Conservation (phyloP, 371 early-diverging fungal genomes). For the Spraguea lophii region DNA sequence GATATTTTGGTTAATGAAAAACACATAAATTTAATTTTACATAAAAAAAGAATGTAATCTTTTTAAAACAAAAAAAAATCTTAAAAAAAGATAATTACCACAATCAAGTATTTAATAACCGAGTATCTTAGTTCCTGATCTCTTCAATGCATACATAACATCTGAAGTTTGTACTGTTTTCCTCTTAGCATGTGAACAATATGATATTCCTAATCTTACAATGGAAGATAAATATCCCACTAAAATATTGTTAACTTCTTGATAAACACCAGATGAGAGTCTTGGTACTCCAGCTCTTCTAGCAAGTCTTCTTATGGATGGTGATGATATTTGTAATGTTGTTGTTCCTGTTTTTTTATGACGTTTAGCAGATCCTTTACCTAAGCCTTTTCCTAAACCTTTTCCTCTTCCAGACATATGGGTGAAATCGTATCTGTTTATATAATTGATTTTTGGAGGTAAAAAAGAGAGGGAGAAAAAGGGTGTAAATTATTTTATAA, state of each 20-base stretch:
- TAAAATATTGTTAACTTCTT: constrained; percentile 83
- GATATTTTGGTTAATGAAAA: no score
- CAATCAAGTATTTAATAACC: background rate
- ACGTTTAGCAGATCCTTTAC: constrained; percentile 87
- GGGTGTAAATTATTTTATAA: no score
- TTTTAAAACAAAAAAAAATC: no score
- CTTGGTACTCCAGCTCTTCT: constrained; percentile 99
- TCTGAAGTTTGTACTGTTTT: constrained; percentile 82
- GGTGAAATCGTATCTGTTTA: background rate
- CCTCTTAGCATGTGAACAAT: constrained; percentile 96
- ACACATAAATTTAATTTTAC: no score
- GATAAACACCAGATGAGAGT: constrained; percentile 92
- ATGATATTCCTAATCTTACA: constrained; percentile 85
- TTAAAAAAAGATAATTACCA: no score
- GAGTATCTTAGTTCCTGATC: constrained; percentile 53
- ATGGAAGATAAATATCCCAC: constrained; percentile 89
- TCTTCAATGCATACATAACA: constrained; percentile 86
- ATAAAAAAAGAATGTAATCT: no score
- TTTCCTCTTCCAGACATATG: constrained; percentile 73
- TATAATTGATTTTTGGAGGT: no score
- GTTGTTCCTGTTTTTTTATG: constrained; percentile 55
- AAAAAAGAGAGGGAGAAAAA: no score
- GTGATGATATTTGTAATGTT: constrained; percentile 74
- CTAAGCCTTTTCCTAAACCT: constrained; percentile 84
- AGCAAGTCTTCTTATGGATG: constrained; percentile 97